phyloP scores from a whole-genome alignment of 192 early-diverging fungal genomes.

The Entomortierella chlamydospora region DNA sequence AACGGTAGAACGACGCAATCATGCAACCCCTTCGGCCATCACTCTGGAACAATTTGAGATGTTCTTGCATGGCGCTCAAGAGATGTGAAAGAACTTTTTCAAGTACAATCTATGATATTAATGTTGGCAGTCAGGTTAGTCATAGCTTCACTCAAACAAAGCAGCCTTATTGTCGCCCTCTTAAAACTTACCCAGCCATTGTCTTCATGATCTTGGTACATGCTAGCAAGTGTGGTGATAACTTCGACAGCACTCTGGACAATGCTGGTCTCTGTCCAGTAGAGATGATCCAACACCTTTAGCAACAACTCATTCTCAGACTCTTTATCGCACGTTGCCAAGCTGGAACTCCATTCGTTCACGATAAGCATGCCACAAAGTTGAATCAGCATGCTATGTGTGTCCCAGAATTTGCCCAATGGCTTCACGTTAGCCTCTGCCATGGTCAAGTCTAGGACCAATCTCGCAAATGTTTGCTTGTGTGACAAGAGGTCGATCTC shows the following conservation, averaged over 20 bases:
- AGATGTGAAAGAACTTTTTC: slow-evolving; percentile 74
- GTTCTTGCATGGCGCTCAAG: slow-evolving; percentile 75
- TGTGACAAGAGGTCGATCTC: slow-evolving; percentile 20
- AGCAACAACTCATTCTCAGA: slow-evolving; percentile 72
- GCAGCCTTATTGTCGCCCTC: neutral
- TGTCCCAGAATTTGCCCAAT: slow-evolving; percentile 52
- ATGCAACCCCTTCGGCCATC: slow-evolving; percentile 58
- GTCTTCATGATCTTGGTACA: slow-evolving; percentile 63
- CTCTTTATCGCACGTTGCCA: slow-evolving; percentile 49
- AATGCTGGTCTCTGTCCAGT: slow-evolving; percentile 66
- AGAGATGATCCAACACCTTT: slow-evolving; percentile 74
- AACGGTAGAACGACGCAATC: slow-evolving; percentile 74
- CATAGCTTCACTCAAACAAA: neutral
- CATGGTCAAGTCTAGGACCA: slow-evolving; percentile 36
- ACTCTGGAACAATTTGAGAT: slow-evolving; percentile 61
- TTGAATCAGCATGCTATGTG: slow-evolving; percentile 50
- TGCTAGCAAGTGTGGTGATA: slow-evolving; percentile 69
- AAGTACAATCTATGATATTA: slow-evolving; percentile 50
- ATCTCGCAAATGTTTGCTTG: slow-evolving; percentile 37
- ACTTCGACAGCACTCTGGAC: slow-evolving; percentile 75
- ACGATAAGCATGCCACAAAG: slow-evolving; percentile 49
- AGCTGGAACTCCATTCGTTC: slow-evolving; percentile 48
- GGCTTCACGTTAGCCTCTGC: slow-evolving; percentile 50
- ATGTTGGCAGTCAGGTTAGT: neutral
- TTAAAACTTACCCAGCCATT: slow-evolving; percentile 61